Percentiles rank a stretch among this genome's conserved stretches.
Conservation (phyloP, 2,329 filamentous ascomycete genomes). For the Colletotrichum navitas region DNA sequence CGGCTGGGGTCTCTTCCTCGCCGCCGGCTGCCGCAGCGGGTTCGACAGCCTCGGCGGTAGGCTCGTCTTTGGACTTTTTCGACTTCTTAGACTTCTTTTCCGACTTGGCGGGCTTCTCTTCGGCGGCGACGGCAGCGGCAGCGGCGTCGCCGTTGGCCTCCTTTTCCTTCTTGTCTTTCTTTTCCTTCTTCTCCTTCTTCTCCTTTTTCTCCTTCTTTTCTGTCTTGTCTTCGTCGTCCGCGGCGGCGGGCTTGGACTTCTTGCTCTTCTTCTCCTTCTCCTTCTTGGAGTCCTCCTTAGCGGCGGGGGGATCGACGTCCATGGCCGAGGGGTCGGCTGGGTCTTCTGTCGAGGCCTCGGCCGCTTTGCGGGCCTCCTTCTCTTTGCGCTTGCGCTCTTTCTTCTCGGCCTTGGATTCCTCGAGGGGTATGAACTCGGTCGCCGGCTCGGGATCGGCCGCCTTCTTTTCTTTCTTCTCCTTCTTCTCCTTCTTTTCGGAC, state of each 20-base stretch:
- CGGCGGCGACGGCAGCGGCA: slow-evolving; percentile 39
- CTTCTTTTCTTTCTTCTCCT: slow-evolving; percentile 44
- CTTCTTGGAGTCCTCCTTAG: slow-evolving; percentile 41
- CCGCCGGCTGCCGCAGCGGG: slow-evolving; percentile 29
- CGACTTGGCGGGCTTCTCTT: slow-evolving; percentile 31
- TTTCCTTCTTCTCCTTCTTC: slow-evolving; percentile 45
- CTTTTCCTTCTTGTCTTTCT: slow-evolving; percentile 44
- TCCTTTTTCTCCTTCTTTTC: slow-evolving; percentile 49
- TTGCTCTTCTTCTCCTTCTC: slow-evolving; percentile 49
- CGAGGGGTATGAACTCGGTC: slow-evolving; percentile 37
- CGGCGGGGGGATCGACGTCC: slow-evolving; percentile 33
- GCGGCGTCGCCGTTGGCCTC: slow-evolving; percentile 50
- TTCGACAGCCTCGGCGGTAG: slow-evolving; percentile 31
- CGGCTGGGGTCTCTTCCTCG: slow-evolving; percentile 26
- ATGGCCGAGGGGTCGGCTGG: slow-evolving; percentile 30
- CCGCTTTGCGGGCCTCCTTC: slow-evolving; percentile 39
- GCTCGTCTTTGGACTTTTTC: slow-evolving; percentile 54
- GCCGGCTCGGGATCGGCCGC: not conserved
- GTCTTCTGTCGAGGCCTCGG: slow-evolving; percentile 19
- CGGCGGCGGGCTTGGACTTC: slow-evolving; percentile 27
- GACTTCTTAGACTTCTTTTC: slow-evolving; percentile 49
- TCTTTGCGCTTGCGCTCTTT: slow-evolving; percentile 49
- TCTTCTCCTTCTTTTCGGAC: slow-evolving; percentile 45
- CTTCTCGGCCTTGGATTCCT: slow-evolving; percentile 45
- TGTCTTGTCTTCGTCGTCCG: slow-evolving; percentile 41